Base-by-base conservation (phyloP, 2,329 filamentous ascomycete genomes). In the Phialophora expanda region DNA sequence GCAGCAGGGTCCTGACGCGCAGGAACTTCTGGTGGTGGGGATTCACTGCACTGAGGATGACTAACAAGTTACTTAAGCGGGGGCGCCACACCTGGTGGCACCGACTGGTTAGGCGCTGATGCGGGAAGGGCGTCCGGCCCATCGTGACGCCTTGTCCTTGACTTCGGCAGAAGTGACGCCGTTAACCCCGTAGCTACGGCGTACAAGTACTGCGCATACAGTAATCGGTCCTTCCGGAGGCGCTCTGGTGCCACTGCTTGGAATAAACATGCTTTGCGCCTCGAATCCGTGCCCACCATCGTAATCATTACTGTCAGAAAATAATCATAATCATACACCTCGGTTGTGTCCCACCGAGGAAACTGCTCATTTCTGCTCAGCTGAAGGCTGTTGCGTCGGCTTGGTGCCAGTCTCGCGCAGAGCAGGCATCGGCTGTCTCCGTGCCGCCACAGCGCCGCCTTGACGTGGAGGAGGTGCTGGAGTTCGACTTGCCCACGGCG, bases 401-500 rank as follows among this genome's bases (percentile, higher is more conserved):
- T 56, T 64, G n/a, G 28, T 48, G 9, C 17, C 34, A 12, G 26
- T 32, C 51, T 69, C 67, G 34, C 58, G 53, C n/a, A 66, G 53
- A 2, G 67, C 20, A 54, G 62, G 68, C 55, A 66, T 48, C 14
- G 60, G 66, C 5, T 30, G 60, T 56, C 62, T 50, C 41, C 48
- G 58, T 14, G 56, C 28, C 26, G 65, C 28, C n/a, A 41, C 50
- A 56, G 64, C 53, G 8, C 61, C 66, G 28, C 58, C 58, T 26
- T 55, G 60, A 22, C 57, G 60, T 28, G 64, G 65, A 12, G 68
- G 68, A 28, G 68, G 66, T 32, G 66, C 50, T 54, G 67, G 62
- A 50, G 59, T 56, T 46, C 61, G 61, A 41, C 60, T 66, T 14
- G 69, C 72, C 72, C 72, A 74, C 4, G 71, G 72, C 22, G 71